Percentiles rank a stretch among this genome's conserved stretches.
Evolutionary conservation across 225 moss, liverwort and hornwort species (phyloP).

Genomic region (Rhytidiadelphus loreus): DNA sequence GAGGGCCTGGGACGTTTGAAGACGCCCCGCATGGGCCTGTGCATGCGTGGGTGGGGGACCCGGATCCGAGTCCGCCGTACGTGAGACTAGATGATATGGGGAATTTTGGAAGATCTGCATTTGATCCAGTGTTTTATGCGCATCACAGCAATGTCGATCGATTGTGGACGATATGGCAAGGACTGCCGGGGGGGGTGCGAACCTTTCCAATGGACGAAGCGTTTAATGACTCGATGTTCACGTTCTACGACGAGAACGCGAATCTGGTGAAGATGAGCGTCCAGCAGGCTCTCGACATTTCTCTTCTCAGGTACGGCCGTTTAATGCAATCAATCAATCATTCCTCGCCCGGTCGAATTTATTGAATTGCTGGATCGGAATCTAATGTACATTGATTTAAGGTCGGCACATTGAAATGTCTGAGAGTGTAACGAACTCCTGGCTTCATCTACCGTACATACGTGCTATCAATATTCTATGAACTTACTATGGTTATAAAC

Average conservation of each 20-base stretch:
- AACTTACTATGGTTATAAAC: neutral
- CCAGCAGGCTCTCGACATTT: neutral
- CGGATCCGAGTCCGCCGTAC: neutral
- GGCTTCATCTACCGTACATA: neutral
- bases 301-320: neutral
- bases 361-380: neutral
- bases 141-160: slow-evolving; percentile 6
- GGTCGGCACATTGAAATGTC: neutral
- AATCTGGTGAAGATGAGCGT: slow-evolving; percentile 13
- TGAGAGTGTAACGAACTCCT: neutral
- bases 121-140: neutral
- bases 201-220: neutral
- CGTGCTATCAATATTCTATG: neutral
- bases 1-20: neutral
- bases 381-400: neutral
- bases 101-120: neutral
- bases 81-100: neutral
- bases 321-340: too few species aligned
- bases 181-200: neutral
- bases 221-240: slow-evolving; percentile 17
- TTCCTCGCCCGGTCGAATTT: neutral
- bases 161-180: neutral
- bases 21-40: neutral
- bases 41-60: neutral
- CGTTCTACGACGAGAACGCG: slow-evolving; percentile 30